These are phyloP conservation scores for Dichomitus squalens DNA, from an alignment of 1,284 basidiomycete species.

Conservation along the genomic window DNA sequence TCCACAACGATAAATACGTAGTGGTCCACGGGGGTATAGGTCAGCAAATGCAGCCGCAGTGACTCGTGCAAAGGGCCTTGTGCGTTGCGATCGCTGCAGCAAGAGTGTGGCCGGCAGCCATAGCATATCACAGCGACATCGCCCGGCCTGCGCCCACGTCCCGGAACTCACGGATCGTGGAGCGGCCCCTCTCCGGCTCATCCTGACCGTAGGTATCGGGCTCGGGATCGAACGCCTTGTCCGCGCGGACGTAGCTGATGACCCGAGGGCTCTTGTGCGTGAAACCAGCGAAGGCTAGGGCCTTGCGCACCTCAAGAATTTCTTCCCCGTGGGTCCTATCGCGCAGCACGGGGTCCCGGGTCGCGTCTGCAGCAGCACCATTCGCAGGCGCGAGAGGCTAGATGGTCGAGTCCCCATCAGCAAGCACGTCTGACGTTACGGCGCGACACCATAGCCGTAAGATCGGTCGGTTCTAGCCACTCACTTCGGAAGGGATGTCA, in stretches of 20 bases:
- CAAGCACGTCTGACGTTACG: slow-evolving; percentile 4
- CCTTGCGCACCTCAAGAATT: slow-evolving; percentile 89
- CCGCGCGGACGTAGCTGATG: slow-evolving; percentile 73
- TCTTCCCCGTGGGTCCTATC: slow-evolving; percentile 84
- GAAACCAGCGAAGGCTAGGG: slow-evolving; percentile 87
- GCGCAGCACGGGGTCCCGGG: slow-evolving; percentile 85
- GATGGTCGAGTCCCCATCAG: slow-evolving; percentile 6
- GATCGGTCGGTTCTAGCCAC: slow-evolving; percentile 28
- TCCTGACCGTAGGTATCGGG: slow-evolving; percentile 51
- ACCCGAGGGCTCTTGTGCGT: slow-evolving; percentile 84
- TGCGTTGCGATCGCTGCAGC: not conserved
- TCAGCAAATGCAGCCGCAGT: slow-evolving; percentile 13
- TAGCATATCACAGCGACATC: slow-evolving; percentile 62
- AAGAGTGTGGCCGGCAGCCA: not conserved
- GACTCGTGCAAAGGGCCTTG: slow-evolving; percentile 24
- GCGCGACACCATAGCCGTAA: not conserved
- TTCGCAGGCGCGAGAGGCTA: slow-evolving; percentile 90
- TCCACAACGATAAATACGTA: not conserved
- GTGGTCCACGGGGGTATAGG: slow-evolving; percentile 19
- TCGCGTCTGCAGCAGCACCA: slow-evolving; percentile 79
- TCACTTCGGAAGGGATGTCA: slow-evolving; percentile 88
- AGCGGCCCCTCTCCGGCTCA: slow-evolving; percentile 60
- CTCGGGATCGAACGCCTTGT: slow-evolving; percentile 66
- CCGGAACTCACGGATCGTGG: slow-evolving; percentile 56
- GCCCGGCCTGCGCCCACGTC: slow-evolving; percentile 69